Evolutionary conservation across 805 yeast species (phyloP).

Genomic region (Yamadazyma endophytica): DNA sequence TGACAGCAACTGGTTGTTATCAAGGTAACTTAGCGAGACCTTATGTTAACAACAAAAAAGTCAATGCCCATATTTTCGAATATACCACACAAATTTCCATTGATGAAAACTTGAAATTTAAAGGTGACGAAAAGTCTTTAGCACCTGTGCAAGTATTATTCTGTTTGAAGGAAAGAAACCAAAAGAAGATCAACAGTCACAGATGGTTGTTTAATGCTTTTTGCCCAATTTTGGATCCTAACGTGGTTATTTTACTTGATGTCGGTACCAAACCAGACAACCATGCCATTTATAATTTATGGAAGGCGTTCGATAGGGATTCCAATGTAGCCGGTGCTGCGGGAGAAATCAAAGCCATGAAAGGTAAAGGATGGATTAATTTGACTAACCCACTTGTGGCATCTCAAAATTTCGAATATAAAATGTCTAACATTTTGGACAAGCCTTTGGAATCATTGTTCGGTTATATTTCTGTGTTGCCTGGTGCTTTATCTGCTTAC

Average conservation of each 20-base stretch:
- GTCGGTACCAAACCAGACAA: constrained; percentile 97
- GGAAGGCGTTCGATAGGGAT: constrained; percentile 97
- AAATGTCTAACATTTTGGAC: constrained; percentile 93
- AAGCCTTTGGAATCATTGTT: constrained; percentile 90
- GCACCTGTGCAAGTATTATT: constrained; percentile 94
- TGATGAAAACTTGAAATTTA: constrained; percentile 83
- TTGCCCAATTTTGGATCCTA: constrained; percentile 89
- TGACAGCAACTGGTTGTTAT: constrained; percentile 94
- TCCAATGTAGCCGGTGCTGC: constrained; percentile 99
- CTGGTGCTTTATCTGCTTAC: constrained; percentile 95
- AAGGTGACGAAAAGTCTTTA: constrained; percentile 83
- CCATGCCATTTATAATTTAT: constrained; percentile 82
- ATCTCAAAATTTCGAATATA: constrained; percentile 93
- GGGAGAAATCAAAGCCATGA: constrained; percentile 94
- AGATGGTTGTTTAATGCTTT: constrained; percentile 96
- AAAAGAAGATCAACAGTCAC: constrained; percentile 93
- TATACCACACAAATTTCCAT: constrained; percentile 93
- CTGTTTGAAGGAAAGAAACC: constrained; percentile 88
- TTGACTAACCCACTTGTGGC: constrained; percentile 89
- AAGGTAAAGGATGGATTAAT: constrained; percentile 81
- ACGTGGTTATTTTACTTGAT: constrained; percentile 82
- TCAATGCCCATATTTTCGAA: constrained; percentile 91
- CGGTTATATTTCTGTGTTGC: constrained; percentile 90
- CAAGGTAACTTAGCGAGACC: constrained; percentile 98
- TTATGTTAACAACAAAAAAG: constrained; percentile 85